Evolutionary conservation across 2,329 filamentous ascomycete genomes (phyloP), one percentile per base, ranked within the genome.

Genomic region (Sporothrix schenckii): DNA sequence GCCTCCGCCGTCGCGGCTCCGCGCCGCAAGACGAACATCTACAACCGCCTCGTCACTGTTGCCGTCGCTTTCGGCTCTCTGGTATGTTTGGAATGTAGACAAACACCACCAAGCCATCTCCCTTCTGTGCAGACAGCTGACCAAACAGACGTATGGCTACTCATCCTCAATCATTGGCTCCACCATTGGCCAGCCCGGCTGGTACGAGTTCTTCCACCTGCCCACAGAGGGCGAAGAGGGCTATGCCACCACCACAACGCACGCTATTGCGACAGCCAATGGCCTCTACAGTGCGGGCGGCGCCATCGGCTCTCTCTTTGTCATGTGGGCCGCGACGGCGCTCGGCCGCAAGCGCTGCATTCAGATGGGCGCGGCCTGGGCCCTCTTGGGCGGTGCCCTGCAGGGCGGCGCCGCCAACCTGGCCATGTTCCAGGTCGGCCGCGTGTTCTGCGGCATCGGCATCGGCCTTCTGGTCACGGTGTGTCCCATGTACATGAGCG

Each of bases 181-280:
- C 70, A 86, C 83, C 19, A 85, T 86, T 68, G 84, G 84, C 10
- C 83, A 86, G 69, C 82, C 83, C 3, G 83, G 83, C 72, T 86
- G 83, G 82, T 86, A 84, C 73, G 72, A 75, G 21, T 85, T 81
- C 76, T 85, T 86, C 74, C 73, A 82, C 56, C 79, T 86, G 11
- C 83, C 83, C 0, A 72, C 71, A 13, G 75, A 80, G 44, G 81
- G 80, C 14, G 78, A 83, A 69, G 76, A 77, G 0, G 83, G 83
- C 66, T 85, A 85, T 72, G 79, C 75, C n/a, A 78, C 78, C 4
- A 81, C 76, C 39, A 85, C 83, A 0, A 83, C 83, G 0, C 78
- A 80, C 9, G 80, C 80, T 7, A 84, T 85, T 39, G 81, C 83
- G 2, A 84, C 83, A 0, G 82, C 68, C 56, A 72, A 72, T 50